These are phyloP conservation scores for Phytopythium chamaehyphon DNA, from an alignment of 352 stramenopile species.

Conservation along the genomic window DNA sequence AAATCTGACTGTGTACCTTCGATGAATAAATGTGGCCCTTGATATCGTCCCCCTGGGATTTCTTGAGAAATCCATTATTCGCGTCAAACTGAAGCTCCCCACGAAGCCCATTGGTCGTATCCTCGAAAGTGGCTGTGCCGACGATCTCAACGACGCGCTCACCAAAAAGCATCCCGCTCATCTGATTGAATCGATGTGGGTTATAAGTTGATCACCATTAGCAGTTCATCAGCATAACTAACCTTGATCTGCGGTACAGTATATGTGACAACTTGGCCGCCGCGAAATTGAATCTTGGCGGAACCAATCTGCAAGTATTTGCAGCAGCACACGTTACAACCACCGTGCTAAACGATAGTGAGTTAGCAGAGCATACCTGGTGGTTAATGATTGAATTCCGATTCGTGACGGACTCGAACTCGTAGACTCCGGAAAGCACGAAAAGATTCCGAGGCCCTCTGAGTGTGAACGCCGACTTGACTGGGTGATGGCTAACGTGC, in stretches of 20 bases:
- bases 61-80: slow-evolving; percentile 66
- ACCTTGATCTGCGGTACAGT: slow-evolving; percentile 75
- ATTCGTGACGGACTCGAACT: slow-evolving; percentile 68
- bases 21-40: slow-evolving; percentile 56
- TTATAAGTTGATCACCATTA: too few species aligned
- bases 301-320: slow-evolving; percentile 15
- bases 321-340: too few species aligned
- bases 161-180: slow-evolving; percentile 66
- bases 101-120: slow-evolving; percentile 32
- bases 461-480: slow-evolving; percentile 58
- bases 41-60: slow-evolving; percentile 60
- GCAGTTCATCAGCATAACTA: too few species aligned
- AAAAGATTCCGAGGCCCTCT: slow-evolving; percentile 45
- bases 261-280: slow-evolving; percentile 53
- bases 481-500: slow-evolving; percentile 69
- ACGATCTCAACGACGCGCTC: slow-evolving; percentile 69
- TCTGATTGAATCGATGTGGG: slow-evolving; percentile 19
- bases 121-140: slow-evolving; percentile 46
- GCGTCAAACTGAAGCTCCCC: slow-evolving; percentile 59
- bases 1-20: slow-evolving; percentile 22
- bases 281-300: slow-evolving; percentile 42
- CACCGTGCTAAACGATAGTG: too few species aligned
- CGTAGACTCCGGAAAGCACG: slow-evolving; percentile 49
- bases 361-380: too few species aligned
- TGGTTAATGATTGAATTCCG: slow-evolving; percentile 69